Base-by-base conservation (phyloP, 2,329 filamentous ascomycete species). In the Alternaria angustiovoidea region DNA sequence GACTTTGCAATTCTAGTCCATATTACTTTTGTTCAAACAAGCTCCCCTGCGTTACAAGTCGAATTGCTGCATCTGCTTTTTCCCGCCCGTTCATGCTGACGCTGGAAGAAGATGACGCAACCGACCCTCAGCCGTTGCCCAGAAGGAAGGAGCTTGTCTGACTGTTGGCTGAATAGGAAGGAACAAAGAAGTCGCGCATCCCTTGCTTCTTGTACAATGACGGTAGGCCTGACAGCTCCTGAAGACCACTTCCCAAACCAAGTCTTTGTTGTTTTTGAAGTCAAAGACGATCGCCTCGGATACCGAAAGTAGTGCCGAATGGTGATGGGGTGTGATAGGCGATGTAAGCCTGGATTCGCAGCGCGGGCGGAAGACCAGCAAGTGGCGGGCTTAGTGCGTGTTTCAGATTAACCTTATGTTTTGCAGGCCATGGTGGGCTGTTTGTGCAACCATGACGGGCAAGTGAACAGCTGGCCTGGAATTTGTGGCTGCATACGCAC, bases 381-480 rank as follows among this genome's bases (percentile, higher is more conserved):
- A 42, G 54, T 51, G 63, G 54, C 63, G 51, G 60, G 39, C 32
- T 59, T 66, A 61, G 64, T 48, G 54, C 55, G 32, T 63, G 67
- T 69, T 69, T 69, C 67, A 66, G 51, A 41, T 62, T 49, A 57
- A 55, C 54, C 54, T 43, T 62, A 57, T 64, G 57, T 66, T 57
- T 49, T 22, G 52, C 51, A 39, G 48, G 55, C 36, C 28, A 54
- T 47, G 54, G 53, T 54, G 56, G 52, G 54, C 58, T 53, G 57
- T 63, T 59, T 47, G 61, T 57, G 54, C 57, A 46, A 61, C 57
- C 38, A 41, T 42, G 34, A 5, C 42, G 18, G 39, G 24, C 53
- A 16, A 52, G 6, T 41, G 61, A 58, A 59, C 63, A 68, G 39
- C 57, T 59, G 58, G 57, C 59, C 26, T 54, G 43, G 42, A 39